Conservation (phyloP, 345 rosid genomes). For the Diplotaxis tenuifolia region DNA sequence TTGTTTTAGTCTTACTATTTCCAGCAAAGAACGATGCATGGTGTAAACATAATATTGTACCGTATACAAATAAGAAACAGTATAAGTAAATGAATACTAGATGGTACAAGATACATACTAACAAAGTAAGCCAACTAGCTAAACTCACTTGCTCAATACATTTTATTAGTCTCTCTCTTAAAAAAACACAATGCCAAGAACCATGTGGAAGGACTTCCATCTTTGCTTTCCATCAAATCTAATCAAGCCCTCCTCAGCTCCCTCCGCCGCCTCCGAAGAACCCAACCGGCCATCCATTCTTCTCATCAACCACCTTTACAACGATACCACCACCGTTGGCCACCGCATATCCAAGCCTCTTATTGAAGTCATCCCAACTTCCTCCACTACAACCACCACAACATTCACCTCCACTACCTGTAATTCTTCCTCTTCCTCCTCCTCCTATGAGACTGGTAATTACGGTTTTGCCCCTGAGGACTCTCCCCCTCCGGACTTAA, state of each 20-base stretch:
- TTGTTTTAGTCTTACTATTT: background rate
- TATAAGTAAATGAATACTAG: no score
- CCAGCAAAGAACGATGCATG: conserved; percentile 7
- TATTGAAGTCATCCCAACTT: conserved; percentile 5
- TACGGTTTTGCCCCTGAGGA: conserved; percentile 23
- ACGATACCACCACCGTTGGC: background rate
- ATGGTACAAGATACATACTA: background rate
- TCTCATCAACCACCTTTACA: conserved; percentile 28
- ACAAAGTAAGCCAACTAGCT: conserved; percentile 13
- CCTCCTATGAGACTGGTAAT: background rate
- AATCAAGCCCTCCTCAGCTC: background rate
- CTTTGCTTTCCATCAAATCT: conserved; percentile 35
- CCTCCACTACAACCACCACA: conserved; percentile 24
- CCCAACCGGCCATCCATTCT: conserved; percentile 23
- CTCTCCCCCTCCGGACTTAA: conserved; percentile 57
- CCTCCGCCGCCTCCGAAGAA: conserved; percentile 26
- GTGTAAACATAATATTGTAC: background rate
- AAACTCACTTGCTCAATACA: conserved; percentile 18
- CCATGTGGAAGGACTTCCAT: conserved; percentile 35
- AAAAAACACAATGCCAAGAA: conserved; percentile 28
- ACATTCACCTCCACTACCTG: conserved; percentile 14
- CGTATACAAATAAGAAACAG: no score
- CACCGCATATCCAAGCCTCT: conserved; percentile 24
- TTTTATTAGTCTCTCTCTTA: conserved; percentile 11
- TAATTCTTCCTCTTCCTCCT: conserved; percentile 22